These are phyloP conservation scores for Cryphonectria radicalis DNA, from an alignment of 2,329 filamentous ascomycete genomes.

Conservation along the genomic window DNA sequence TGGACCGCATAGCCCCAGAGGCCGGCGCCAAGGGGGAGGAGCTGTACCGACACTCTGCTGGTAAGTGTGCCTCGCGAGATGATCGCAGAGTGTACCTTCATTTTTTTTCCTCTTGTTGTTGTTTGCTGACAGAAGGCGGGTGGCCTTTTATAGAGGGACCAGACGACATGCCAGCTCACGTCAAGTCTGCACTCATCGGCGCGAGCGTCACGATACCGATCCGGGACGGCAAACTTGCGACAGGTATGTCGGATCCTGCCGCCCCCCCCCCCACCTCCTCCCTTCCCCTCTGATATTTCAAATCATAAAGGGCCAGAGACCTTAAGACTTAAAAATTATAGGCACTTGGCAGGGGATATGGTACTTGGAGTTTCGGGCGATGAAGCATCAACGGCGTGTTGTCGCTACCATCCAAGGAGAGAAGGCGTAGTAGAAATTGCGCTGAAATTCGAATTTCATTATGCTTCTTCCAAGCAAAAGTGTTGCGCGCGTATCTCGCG, in stretches of 20 bases:
- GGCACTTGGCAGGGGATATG: slow-evolving; percentile 81
- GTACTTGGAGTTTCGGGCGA: slow-evolving; percentile 86
- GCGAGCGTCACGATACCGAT: slow-evolving; percentile 92
- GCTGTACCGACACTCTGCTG: slow-evolving; percentile 73
- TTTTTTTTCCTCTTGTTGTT: neutral
- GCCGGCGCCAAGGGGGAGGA: slow-evolving; percentile 70
- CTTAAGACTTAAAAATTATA: neutral
- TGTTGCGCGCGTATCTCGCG: neutral
- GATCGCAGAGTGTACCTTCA: neutral
- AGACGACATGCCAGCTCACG: slow-evolving; percentile 96
- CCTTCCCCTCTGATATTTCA: neutral
- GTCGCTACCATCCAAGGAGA: slow-evolving; percentile 96
- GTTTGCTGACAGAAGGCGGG: slow-evolving; percentile 7
- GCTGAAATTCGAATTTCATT: neutral
- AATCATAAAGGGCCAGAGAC: slow-evolving; percentile 46
- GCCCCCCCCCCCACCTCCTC: too few species aligned
- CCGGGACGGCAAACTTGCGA: slow-evolving; percentile 75
- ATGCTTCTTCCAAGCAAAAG: neutral
- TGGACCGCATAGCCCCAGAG: slow-evolving; percentile 87
- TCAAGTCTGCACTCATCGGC: slow-evolving; percentile 88
- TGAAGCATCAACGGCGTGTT: slow-evolving; percentile 77
- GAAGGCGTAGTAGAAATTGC: slow-evolving; percentile 50
- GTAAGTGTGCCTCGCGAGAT: slow-evolving; percentile 7
- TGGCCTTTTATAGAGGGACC: slow-evolving; percentile 66
- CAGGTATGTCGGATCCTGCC: slow-evolving; percentile 33